Evolutionary conservation across 2,329 filamentous ascomycete genomes (phyloP), one percentile per base, ranked within the genome.

Genomic region (Hypoxylon sp.): DNA sequence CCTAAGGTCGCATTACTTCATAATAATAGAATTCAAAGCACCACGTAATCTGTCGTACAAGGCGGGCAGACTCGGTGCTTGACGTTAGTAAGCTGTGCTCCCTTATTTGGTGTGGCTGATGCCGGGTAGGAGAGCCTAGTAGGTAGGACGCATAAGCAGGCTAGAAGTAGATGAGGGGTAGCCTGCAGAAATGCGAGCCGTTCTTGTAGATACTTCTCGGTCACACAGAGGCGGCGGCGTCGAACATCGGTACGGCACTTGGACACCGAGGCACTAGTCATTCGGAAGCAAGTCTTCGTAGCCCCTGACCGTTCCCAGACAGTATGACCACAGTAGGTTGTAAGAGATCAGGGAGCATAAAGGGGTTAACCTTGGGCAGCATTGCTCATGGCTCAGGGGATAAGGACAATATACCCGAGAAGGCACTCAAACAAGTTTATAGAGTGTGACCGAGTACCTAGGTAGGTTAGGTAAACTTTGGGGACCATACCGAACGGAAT

Each of bases 1-100:
- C 10, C 30, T n/a, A 10, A 35, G 8, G 22, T 35, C n/a, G 30
- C 10, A 20, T 8, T 13, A 35, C n/a, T 25, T 22, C 49, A 35
- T 35, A 35, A 50, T 50, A 50, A 40, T 50, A 50, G 8, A 50
- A 42, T 59, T 37, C 46, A 27, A 37, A 50, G 33, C 33, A 40
- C 1, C 44, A 30, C 33, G 33, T 50, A 14, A 40, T 40, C 6
- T 14, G 56, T 22, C 40, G 25, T 35, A 48, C 30, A 13, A 20
- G 25, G 25, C 35, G n/a, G 40, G 40, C 8, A 22, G 17, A 44
- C 8, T 44, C 17, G 17, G 40, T 20, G 13, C 17, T 44, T 8
- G 40, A 11, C 17, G n/a, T n/a, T 44, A 22, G 17, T 42, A 55
- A 7, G 31, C 31, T 27, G 20, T 25, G 10, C 20, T 37, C 33